Percentiles rank a stretch among this genome's conserved stretches.
Conservation (phyloP, 228 moss, liverwort and hornwort species). For the Sphagnum magellanicum region DNA sequence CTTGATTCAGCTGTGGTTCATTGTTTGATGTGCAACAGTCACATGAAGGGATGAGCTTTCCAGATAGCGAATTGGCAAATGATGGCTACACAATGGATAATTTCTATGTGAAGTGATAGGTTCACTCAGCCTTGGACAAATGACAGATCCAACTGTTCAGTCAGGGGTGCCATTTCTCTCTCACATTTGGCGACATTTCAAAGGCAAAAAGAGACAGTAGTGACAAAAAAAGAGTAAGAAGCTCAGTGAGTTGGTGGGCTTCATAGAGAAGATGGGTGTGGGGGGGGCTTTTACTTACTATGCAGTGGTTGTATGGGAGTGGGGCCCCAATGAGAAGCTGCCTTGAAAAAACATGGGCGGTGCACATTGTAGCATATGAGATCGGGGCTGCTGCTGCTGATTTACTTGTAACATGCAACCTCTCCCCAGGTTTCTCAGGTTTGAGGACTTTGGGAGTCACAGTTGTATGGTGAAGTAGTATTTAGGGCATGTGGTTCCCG, state of each 20-base stretch:
- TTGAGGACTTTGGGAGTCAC: too few species aligned
- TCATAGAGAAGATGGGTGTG: neutral
- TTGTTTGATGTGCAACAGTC: neutral
- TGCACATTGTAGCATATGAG: slow-evolving; percentile 5
- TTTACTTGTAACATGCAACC: too few species aligned
- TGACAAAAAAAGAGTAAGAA: neutral
- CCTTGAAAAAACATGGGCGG: neutral
- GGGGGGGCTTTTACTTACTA: neutral
- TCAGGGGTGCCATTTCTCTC: neutral
- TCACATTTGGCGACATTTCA: neutral
- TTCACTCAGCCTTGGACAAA: neutral
- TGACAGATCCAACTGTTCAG: neutral
- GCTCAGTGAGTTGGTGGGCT: neutral
- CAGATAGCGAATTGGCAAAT: neutral
- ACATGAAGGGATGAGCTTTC: slow-evolving; percentile 3
- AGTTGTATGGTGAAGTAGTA: too few species aligned
- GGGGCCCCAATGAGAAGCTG: neutral
- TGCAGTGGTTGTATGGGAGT: neutral
- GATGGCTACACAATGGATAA: slow-evolving; percentile 5
- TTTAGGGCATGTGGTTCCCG: too few species aligned
- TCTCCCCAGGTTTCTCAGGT: too few species aligned
- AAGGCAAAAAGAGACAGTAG: neutral
- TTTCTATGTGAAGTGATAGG: slow-evolving; percentile 4
- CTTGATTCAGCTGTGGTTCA: neutral
- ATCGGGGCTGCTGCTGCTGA: neutral